These are phyloP conservation scores for Clohesyomyces aquaticus DNA, from an alignment of 495 filamentous ascomycete species.

Conservation along the genomic window DNA sequence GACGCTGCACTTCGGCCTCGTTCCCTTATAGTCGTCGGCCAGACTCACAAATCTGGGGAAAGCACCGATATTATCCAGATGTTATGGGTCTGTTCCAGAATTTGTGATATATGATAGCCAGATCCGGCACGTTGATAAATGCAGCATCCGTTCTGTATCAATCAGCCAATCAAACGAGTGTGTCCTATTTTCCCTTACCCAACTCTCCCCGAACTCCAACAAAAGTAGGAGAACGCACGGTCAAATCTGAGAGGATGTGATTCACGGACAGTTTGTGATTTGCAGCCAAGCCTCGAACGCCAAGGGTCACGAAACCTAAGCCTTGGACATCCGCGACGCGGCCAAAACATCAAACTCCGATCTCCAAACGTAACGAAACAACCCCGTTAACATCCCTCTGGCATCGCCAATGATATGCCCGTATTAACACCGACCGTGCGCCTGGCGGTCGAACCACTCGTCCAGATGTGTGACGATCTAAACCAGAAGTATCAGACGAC, in stretches of 20 bases:
- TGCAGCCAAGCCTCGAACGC: slow-evolving; percentile 16
- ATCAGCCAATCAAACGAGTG: too few relatives aligned
- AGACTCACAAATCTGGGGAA: too few relatives aligned
- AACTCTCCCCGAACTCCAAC: too few relatives aligned
- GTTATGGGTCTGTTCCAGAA: too few relatives aligned
- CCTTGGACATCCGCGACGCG: slow-evolving; percentile 18
- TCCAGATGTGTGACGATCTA: neutral
- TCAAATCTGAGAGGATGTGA: slow-evolving; percentile 1
- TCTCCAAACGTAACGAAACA: slow-evolving; percentile 24
- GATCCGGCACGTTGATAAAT: too few relatives aligned
- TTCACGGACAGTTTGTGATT: neutral
- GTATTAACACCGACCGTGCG: slow-evolving; percentile 5
- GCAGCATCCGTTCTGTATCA: too few relatives aligned
- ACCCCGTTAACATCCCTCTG: neutral
- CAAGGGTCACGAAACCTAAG: slow-evolving; percentile 24
- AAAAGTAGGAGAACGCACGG: too few relatives aligned
- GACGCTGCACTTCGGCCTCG: too few relatives aligned
- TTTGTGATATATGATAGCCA: too few relatives aligned
- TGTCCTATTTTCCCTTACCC: too few relatives aligned
- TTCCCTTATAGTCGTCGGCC: too few relatives aligned
- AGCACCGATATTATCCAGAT: too few relatives aligned
- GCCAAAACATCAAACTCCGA: slow-evolving; percentile 27
- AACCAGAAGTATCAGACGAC: neutral
- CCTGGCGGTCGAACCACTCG: neutral
- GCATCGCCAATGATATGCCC: neutral